Conservation (phyloP, 352 stramenopile species). For the Globisporangium canariense region DNA sequence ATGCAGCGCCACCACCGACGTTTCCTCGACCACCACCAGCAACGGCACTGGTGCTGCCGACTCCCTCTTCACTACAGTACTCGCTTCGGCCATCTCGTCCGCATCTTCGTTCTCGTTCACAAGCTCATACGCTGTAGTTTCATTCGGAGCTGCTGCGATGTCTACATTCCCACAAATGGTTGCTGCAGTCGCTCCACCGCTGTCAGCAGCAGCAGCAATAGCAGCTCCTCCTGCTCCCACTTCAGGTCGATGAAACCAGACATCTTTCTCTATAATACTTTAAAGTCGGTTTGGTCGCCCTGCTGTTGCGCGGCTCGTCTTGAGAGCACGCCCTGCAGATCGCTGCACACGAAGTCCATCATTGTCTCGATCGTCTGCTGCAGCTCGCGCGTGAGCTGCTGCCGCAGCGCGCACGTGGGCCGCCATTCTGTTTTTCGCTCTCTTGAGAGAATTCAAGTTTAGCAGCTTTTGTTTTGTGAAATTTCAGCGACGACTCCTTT, state of each 20-base stretch:
- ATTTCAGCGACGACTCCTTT: no score
- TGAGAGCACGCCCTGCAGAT: no score
- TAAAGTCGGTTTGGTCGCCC: no score
- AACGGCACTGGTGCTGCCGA: background rate
- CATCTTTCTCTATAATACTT: conserved; percentile 21
- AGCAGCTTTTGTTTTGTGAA: no score
- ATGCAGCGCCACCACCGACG: background rate
- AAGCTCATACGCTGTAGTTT: background rate
- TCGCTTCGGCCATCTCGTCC: background rate
- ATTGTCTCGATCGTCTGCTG: no score
- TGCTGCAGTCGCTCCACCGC: background rate
- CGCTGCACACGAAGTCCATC: no score
- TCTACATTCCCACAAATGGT: background rate
- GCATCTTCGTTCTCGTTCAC: background rate
- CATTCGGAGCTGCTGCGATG: background rate
- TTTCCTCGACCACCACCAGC: no score
- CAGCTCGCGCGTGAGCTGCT: no score
- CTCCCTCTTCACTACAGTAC: background rate
- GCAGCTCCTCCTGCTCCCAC: background rate
- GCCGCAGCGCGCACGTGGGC: no score
- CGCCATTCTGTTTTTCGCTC: no score
- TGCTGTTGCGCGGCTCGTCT: no score
- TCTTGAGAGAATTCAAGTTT: no score
- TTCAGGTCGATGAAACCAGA: conserved; percentile 43
- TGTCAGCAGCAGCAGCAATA: background rate